phyloP scores from a whole-genome alignment of 176 grass and related monocot genomes.

The Carex kokanica region DNA sequence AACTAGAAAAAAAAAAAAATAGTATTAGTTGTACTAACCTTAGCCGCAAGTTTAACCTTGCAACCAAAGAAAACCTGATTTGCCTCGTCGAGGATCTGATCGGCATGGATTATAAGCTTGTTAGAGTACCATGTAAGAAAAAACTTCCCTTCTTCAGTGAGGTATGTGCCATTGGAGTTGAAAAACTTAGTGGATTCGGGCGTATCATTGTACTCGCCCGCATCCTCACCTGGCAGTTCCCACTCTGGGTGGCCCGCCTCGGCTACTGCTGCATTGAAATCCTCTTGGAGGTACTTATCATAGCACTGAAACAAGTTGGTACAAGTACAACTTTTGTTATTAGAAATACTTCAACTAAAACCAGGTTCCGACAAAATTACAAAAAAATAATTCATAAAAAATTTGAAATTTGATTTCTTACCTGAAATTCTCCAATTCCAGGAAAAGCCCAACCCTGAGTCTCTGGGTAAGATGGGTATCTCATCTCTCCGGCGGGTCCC shows the following conservation, averaged over 20 bases:
- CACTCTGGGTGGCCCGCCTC: slow-evolving; percentile 73
- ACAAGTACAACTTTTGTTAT: not conserved
- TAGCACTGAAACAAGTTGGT: slow-evolving; percentile 66
- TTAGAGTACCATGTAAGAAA: slow-evolving; percentile 93
- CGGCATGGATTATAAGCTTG: slow-evolving; percentile 77
- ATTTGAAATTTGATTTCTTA: slow-evolving; percentile 27
- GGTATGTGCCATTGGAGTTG: slow-evolving; percentile 49
- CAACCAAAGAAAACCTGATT: slow-evolving; percentile 69
- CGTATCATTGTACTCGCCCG: slow-evolving; percentile 71
- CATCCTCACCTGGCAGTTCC: slow-evolving; percentile 62
- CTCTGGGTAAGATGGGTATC: slow-evolving; percentile 80
- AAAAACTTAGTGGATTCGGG: slow-evolving; percentile 70
- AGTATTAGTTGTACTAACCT: slow-evolving; percentile 46
- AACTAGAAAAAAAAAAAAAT: not conserved
- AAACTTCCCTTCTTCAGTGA: slow-evolving; percentile 58
- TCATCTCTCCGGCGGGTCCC: slow-evolving; percentile 80
- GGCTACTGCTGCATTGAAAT: slow-evolving; percentile 54
- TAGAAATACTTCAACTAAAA: not conserved
- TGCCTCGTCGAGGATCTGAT: slow-evolving; percentile 70
- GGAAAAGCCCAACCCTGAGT: slow-evolving; percentile 76
- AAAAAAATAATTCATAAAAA: not conserved
- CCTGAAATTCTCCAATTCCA: slow-evolving; percentile 88
- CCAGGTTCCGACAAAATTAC: not conserved
- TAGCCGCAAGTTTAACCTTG: slow-evolving; percentile 64
- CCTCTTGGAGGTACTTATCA: slow-evolving; percentile 57